Base-by-base conservation (phyloP, 2,329 filamentous ascomycete genomes). In the Hypoxylon sp. region DNA sequence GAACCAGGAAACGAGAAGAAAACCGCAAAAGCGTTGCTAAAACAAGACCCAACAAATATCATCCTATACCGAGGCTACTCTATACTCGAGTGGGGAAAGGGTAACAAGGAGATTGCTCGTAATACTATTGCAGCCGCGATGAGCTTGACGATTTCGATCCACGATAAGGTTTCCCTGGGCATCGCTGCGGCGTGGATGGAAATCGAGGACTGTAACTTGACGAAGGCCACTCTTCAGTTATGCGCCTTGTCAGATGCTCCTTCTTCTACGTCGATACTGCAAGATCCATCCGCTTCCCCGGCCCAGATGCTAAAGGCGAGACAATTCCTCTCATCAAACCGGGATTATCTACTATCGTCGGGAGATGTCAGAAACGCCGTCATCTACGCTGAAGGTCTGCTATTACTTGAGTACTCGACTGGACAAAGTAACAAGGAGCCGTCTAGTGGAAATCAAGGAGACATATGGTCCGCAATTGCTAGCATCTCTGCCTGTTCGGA, bases 61-160 rank as follows among this genome's bases (percentile, higher is more conserved):
- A 81, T 83, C 12, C 81, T 97, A 0, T 97, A 96, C 78, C 91
- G 93, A 70, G 88, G 89, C 0, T 97, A 95, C 74, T 92, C 91
- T 0, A 79, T 93, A 12, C 87, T 93, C 2, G 92, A 97, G 77
- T 83, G 80, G 69, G 81, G 82, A 1, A 84, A 84, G 29, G 87
- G 84, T 0, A 89, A 90, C 23, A 70, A 75, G 1, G 82, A 86
- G 0, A 81, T 87, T 48, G 89, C 91, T 3, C 80, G 83, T 21
- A 88, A 87, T 54, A 88, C 96, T 0, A 86, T 95, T 72, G 76
- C 83, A 1, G 90, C 90, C 1, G 90, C 92, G 1, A 81, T 93
- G 11, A 14, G 74, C 11, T 65, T 80, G n/a, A 74, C 67, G 21
- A 69, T 72, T 30, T 51, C 56, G 34, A 61, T 45, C 32, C 70